Evolutionary conservation across 139 green algal genomes (phyloP).

Genomic region (Diplosphaera chodatii): DNA sequence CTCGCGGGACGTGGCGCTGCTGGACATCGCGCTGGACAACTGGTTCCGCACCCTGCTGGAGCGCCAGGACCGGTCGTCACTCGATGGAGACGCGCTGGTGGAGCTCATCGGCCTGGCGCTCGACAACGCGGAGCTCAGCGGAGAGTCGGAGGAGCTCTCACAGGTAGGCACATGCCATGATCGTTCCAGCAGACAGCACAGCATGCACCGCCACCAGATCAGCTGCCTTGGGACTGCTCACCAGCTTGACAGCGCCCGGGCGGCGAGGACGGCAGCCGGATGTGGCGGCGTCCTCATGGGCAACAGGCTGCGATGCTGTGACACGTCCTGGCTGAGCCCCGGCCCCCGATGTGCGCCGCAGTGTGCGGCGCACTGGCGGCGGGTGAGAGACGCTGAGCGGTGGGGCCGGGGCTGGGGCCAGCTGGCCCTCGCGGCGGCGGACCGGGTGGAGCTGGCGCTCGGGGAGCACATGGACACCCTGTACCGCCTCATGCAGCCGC

Average conservation of each 20-base stretch:
- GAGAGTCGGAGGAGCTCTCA: constrained; percentile 46
- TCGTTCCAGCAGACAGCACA: too few relatives aligned
- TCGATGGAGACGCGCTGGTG: constrained; percentile 53
- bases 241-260: too few relatives aligned
- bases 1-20: constrained; percentile 73
- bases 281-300: too few relatives aligned
- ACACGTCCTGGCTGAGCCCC: too few relatives aligned
- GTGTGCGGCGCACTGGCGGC: constrained; percentile 32
- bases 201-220: too few relatives aligned
- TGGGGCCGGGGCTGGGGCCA: constrained; percentile 61
- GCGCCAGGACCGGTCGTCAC: constrained; percentile 39
- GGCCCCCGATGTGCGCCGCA: too few relatives aligned
- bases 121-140: constrained; percentile 42
- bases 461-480: constrained; percentile 61
- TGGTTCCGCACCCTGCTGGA: constrained; percentile 76
- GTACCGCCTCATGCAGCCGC: constrained; percentile 56
- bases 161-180: too few relatives aligned
- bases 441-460: constrained; percentile 56
- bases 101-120: constrained; percentile 57
- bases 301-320: too few relatives aligned
- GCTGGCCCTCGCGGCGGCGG: constrained; percentile 53
- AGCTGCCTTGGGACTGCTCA: too few relatives aligned
- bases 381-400: constrained; percentile 31
- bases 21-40: constrained; percentile 87
- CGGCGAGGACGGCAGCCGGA: too few relatives aligned